Conservation (phyloP, 2,329 filamentous ascomycete genomes). For the Aspergillus sp. region DNA sequence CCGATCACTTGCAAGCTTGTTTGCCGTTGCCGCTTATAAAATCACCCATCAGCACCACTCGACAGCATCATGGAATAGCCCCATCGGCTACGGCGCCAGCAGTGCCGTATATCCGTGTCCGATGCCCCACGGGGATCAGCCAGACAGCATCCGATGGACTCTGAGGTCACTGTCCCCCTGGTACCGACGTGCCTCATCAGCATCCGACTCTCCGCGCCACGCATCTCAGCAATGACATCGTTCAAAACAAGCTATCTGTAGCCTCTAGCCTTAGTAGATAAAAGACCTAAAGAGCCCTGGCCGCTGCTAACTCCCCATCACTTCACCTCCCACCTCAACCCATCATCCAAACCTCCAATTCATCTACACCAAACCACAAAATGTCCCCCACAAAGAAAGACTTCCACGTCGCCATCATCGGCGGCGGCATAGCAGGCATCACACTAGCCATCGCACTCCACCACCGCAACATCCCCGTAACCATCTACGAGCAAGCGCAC, state of each 20-base stretch:
- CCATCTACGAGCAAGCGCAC: conserved; percentile 40
- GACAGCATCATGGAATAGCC: neutral
- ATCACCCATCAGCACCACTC: too few relatives aligned
- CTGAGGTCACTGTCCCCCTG: conserved; percentile 9
- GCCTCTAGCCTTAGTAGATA: neutral
- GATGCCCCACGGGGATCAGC: conserved; percentile 18
- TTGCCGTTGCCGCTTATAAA: neutral
- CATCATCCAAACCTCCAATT: too few relatives aligned
- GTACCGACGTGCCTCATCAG: conserved; percentile 12
- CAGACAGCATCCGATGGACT: conserved; percentile 14
- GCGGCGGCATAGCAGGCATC: conserved; percentile 42
- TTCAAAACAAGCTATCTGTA: neutral
- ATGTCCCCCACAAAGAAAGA: conserved; percentile 17
- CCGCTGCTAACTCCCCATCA: neutral
- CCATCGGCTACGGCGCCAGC: conserved; percentile 3
- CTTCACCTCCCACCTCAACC: neutral
- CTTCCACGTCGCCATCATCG: conserved; percentile 36
- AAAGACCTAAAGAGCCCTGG: neutral
- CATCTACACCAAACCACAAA: neutral
- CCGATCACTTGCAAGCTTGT: neutral
- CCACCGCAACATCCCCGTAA: conserved; percentile 33
- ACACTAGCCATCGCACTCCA: conserved; percentile 41
- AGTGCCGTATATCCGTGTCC: conserved; percentile 10
- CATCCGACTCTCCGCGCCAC: conserved; percentile 16
- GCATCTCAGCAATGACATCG: conserved; percentile 3